phyloP scores from a whole-genome alignment of 83 land plant genomes.

The Larix sibirica region DNA sequence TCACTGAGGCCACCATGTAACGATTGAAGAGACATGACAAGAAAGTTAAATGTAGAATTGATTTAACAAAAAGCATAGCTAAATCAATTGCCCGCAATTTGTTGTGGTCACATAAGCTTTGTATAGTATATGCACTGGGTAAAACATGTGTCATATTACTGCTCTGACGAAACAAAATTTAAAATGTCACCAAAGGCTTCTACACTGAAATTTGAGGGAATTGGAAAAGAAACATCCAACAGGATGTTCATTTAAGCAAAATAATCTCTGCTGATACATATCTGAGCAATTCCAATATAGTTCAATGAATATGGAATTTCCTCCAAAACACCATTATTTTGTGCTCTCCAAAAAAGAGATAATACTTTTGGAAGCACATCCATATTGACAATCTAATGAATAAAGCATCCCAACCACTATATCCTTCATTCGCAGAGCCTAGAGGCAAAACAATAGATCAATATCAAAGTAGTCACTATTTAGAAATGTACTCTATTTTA shows the following conservation, averaged over 20 bases:
- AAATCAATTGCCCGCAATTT: background rate
- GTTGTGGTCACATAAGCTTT: conserved; percentile 1
- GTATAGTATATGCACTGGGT: background rate
- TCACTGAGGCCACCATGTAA: conserved; percentile 1
- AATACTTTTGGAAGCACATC: background rate
- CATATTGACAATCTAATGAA: background rate
- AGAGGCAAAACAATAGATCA: background rate
- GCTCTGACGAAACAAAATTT: background rate
- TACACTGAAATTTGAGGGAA: background rate
- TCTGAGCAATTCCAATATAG: background rate
- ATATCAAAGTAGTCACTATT: no score
- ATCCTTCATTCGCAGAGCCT: background rate
- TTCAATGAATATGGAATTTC: background rate
- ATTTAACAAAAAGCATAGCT: conserved; percentile 3
- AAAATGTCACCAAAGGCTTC: background rate
- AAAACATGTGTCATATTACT: background rate
- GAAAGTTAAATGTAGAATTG: background rate
- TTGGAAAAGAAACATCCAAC: background rate
- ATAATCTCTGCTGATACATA: background rate
- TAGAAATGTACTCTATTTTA: background rate
- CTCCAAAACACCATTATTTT: background rate
- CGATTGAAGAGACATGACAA: background rate
- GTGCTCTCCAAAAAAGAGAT: background rate
- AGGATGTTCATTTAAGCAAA: background rate
- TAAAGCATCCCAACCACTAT: background rate